phyloP scores from a whole-genome alignment of 2,329 filamentous ascomycete species.

The Leptographium wingfieldii region DNA sequence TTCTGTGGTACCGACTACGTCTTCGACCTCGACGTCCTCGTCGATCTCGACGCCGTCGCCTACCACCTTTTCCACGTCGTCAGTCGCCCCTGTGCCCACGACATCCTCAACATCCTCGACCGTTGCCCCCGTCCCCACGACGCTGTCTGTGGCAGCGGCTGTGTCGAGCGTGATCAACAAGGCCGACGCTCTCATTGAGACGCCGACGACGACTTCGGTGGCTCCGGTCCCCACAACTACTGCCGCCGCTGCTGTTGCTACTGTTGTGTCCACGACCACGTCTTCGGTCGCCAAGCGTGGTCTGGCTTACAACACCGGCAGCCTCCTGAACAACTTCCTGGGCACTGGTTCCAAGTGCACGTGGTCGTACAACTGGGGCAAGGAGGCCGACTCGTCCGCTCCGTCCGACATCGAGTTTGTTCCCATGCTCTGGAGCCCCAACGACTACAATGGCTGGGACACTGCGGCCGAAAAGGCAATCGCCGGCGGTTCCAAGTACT shows the following conservation, averaged over 20 bases:
- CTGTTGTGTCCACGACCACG: slow-evolving; percentile 5
- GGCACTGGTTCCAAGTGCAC: slow-evolving; percentile 27
- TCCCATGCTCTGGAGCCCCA: slow-evolving; percentile 53
- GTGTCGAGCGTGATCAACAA: neutral
- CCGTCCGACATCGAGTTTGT: slow-evolving; percentile 40
- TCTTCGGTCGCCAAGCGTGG: slow-evolving; percentile 43
- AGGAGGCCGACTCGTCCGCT: slow-evolving; percentile 25
- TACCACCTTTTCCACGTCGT: neutral
- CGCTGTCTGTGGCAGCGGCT: slow-evolving; percentile 1
- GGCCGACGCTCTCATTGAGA: neutral
- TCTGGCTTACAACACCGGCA: slow-evolving; percentile 51
- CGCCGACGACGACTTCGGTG: slow-evolving; percentile 2
- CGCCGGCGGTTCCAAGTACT: slow-evolving; percentile 36
- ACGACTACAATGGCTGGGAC: slow-evolving; percentile 36
- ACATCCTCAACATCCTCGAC: slow-evolving; percentile 8
- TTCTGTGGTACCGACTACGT: neutral
- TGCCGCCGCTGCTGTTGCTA: slow-evolving; percentile 2
- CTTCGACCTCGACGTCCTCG: slow-evolving; percentile 4
- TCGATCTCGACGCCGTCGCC: neutral
- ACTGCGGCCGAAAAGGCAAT: slow-evolving; percentile 38
- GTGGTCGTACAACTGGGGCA: slow-evolving; percentile 62
- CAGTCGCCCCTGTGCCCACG: neutral
- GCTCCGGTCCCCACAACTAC: slow-evolving; percentile 12
- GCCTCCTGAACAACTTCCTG: slow-evolving; percentile 38
- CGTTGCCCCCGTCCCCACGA: slow-evolving; percentile 4